Evolutionary conservation across 345 rosid species (phyloP).

Genomic region (Cardamine chenopodiifolia): DNA sequence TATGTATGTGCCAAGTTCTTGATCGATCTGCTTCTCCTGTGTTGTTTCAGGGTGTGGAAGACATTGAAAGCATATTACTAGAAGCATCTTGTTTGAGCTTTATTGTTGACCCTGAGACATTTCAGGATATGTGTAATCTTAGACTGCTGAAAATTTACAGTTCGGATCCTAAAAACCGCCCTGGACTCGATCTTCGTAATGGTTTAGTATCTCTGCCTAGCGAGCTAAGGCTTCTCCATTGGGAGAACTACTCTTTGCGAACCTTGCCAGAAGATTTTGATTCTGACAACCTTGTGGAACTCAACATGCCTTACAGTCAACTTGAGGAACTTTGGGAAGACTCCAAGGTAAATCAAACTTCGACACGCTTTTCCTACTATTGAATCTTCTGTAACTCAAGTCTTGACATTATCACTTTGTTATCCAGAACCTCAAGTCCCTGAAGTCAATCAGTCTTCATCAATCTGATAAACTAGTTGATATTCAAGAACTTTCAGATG

Average conservation of each 20-base stretch:
- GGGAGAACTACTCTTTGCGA: slow-evolving; percentile 21
- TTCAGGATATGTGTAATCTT: slow-evolving; percentile 9
- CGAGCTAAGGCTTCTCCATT: slow-evolving; percentile 22
- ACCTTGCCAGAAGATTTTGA: neutral
- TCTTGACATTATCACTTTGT: neutral
- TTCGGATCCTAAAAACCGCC: neutral
- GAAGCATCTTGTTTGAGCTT: neutral
- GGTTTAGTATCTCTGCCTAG: slow-evolving; percentile 4
- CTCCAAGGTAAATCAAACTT: slow-evolving; percentile 19
- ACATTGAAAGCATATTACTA: slow-evolving; percentile 25
- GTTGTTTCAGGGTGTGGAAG: slow-evolving; percentile 24
- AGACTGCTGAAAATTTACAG: slow-evolving; percentile 24
- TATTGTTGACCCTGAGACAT: neutral
- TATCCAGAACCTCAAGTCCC: neutral
- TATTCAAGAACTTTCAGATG: neutral
- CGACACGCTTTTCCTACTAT: neutral
- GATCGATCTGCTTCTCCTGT: neutral
- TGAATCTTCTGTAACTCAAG: neutral
- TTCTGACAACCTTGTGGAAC: slow-evolving; percentile 25
- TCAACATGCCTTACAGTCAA: slow-evolving; percentile 11
- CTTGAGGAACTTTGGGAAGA: slow-evolving; percentile 31
- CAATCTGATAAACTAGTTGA: slow-evolving; percentile 17
- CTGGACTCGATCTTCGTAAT: neutral
- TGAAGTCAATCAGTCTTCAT: slow-evolving; percentile 24
- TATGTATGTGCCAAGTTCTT: neutral